Base-by-base conservation (phyloP, 2,329 filamentous ascomycete genomes). In the Microdochium bolleyi region DNA sequence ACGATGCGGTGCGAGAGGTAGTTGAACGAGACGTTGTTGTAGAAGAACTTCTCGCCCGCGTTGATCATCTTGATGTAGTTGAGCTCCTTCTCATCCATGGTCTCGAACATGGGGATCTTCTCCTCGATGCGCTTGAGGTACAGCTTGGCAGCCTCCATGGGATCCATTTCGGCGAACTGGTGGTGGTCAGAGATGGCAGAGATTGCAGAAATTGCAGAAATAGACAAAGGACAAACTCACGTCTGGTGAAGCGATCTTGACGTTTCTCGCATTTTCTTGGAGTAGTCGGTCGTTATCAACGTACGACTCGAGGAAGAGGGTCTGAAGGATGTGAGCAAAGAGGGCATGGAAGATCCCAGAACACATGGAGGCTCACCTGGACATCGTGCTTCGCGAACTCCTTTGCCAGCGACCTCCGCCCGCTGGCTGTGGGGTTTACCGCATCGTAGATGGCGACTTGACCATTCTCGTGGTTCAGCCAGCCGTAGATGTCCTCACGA, bases 21-120 rank as follows among this genome's bases (percentile, higher is more conserved):
- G 61, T 92, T 92, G 69, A 99, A 97, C 64, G 87, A 92, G 67
- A 94, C 89, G 60, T 97, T 96, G 73, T 99, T 99, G 70, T 97
- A 92, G 61, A 92, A 87, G 64, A 99, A 87, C 60, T 90, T 85
- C 64, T 92, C 84, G 48, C 94, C 94, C 8, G 94, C 94, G 61
- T 99, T 99, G 67, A 97, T 95, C 92, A 99, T 96, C 75, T 96
- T 96, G 73, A 99, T 92, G 72, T 92, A 99, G 67, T 97, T 96
- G 57, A 99, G 79, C 59, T 97, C 92, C 27, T 80, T 79, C 68
- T 99, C 94, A 62, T 92, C 82, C 91, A 99, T 97, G 1, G 90
- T 95, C 72, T 99, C 92, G 61, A 96, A 99, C 54, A 92, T 86
- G 21, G 94, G 94, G 55, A 99, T 99, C 60, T 94, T 89, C 61